These are phyloP conservation scores for Fusarium nygamai DNA, from an alignment of 2,329 filamentous ascomycete genomes.

Conservation along the genomic window DNA sequence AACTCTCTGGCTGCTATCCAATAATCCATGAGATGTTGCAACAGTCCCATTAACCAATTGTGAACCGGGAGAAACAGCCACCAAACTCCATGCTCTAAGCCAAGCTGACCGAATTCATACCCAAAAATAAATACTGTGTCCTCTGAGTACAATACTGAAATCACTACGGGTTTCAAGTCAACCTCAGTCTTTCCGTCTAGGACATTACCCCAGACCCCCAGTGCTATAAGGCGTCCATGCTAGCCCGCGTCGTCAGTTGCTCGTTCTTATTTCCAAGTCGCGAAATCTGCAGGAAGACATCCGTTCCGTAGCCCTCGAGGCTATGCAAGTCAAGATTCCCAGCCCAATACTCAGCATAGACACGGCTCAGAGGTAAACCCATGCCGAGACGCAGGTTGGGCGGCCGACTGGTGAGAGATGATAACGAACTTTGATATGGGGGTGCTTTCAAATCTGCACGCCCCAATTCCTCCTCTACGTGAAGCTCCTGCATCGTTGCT, in stretches of 20 bases:
- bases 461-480: conserved; percentile 56
- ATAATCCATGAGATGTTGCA: neutral
- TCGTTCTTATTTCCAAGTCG: conserved; percentile 99
- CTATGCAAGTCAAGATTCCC: conserved; percentile 91
- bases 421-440: conserved; percentile 70
- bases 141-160: conserved; percentile 1
- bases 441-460: conserved; percentile 55
- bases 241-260: conserved; percentile 81
- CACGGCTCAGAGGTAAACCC: conserved; percentile 89
- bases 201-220: conserved; percentile 4
- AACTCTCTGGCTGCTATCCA: neutral
- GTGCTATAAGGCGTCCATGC: conserved; percentile 76
- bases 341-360: conserved; percentile 99
- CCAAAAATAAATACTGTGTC: conserved; percentile 5
- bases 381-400: conserved; percentile 91
- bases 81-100: conserved; percentile 42
- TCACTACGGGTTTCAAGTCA: neutral
- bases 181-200: conserved; percentile 9
- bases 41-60: conserved; percentile 2
- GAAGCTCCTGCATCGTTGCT: conserved; percentile 90
- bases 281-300: conserved; percentile 95
- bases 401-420: conserved; percentile 81
- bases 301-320: conserved; percentile 93
- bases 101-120: conserved; percentile 6
- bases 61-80: neutral